Evolutionary conservation across 2,329 filamentous ascomycete species (phyloP), one percentile per base, ranked within the genome.

Genomic region (Sporothrix euskadiensis): DNA sequence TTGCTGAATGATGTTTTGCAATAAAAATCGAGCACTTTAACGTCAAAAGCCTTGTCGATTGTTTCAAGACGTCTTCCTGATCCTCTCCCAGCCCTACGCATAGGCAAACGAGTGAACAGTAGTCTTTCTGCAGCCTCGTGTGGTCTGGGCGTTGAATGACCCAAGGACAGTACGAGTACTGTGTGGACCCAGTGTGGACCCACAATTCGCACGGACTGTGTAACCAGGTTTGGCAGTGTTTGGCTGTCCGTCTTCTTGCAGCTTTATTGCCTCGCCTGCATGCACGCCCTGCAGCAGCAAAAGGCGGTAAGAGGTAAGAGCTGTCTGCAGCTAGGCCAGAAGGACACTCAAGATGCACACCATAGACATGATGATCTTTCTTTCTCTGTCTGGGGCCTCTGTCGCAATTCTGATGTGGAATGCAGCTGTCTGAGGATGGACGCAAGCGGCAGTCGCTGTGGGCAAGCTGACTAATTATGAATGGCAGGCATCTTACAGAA

Each of bases 221-320:
- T 35, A 68, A 52, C 14, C 65, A 32, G 47, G 65, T 49, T 35
- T 32, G 14, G 61, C 56, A 30, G 59, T 35, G 1, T 35, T 44
- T 35, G 35, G 35, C 35, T 5, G 35, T 35, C 35, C 8, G 44
- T 68, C 47, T 52, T 35, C 9, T 52, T 49, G 65, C 65, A 68
- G 65, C n/a, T 32, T 35, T 22, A 65, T 44, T 65, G 59, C 59
- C 59, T 63, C 39, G 39, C 61, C 61, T 44, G 61, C 39, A 65
- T 68, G 65, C 26, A 49, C 41, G 14, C 14, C 44, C 12, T 49
- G 22, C 14, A 52, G 44, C 32, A 68, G 44, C 44, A 61, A 68
- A 52, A 7, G 65, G 44, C 65, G 65, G 65, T 68, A 68, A 68
- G 65, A 68, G 65, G 65, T 68, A 68, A 68, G 65, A 68, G 44